phyloP scores from a whole-genome alignment of 2,329 filamentous ascomycete genomes.

The Rhinocladiella similis region DNA sequence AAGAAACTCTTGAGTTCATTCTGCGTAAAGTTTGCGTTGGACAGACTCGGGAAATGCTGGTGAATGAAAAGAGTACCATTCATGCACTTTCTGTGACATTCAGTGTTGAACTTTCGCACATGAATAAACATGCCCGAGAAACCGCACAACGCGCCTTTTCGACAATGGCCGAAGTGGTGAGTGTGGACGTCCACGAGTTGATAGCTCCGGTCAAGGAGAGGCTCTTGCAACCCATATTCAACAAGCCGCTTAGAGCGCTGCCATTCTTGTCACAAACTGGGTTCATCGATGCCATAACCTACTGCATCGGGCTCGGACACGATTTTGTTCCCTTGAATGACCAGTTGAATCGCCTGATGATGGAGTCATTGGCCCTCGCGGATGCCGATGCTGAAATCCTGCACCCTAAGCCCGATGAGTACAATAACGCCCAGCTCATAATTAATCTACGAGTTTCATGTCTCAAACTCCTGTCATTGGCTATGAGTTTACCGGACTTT shows the following conservation, averaged over 20 bases:
- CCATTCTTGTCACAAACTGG: conserved; percentile 96
- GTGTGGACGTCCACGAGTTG: conserved; percentile 80
- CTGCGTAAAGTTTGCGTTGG: conserved; percentile 76
- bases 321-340: conserved; percentile 93
- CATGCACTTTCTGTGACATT: conserved; percentile 80
- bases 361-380: conserved; percentile 90
- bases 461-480: conserved; percentile 87
- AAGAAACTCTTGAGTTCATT: conserved; percentile 78
- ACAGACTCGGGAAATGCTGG: conserved; percentile 75
- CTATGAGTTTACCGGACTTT: conserved; percentile 91
- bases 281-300: conserved; percentile 96
- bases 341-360: conserved; percentile 80
- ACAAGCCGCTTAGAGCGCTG: conserved; percentile 87
- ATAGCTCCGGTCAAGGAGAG: conserved; percentile 87
- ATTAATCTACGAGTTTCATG: conserved; percentile 89
- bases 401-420: conserved; percentile 88
- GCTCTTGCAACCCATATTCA: conserved; percentile 87
- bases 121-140: conserved; percentile 91
- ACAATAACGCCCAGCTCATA: conserved; percentile 93
- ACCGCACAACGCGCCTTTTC: conserved; percentile 80
- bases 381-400: conserved; percentile 93
- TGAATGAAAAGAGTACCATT: conserved; percentile 65
- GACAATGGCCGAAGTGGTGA: conserved; percentile 75
- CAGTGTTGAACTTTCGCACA: conserved; percentile 85
- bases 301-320: conserved; percentile 84